Evolutionary conservation across 495 filamentous ascomycete species (phyloP), one percentile per base, ranked within the genome.

Genomic region (Daldinia decipiens): DNA sequence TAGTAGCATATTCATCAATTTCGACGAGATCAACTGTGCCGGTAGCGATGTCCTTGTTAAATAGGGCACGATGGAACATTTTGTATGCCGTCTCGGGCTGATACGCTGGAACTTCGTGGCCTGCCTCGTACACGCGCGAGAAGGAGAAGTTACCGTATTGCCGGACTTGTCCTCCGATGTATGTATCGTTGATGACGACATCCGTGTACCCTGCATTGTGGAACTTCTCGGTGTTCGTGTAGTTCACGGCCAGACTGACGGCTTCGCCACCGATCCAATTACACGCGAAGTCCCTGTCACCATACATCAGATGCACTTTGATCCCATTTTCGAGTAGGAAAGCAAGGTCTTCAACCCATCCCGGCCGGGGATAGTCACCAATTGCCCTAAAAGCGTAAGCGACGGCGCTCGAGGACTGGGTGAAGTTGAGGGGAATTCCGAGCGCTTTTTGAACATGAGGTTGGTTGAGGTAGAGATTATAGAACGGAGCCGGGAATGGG

Each of bases 71-170:
- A 60, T 85, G 79, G 70, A 92, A 91, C 59, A 92, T 77, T 53
- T 84, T 80, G 40, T 90, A 83, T 5, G 88, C 79, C 24, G 86
- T 82, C 64, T 91, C 81, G 4, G 90, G 90, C 73, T 91, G 90
- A 67, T 92, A 92, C 39, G 90, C 87, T 1, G 91, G 90, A 9
- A 92, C 87, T 57, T 88, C 85, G 72, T 94, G 91, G 0, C 91
- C 91, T 11, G 89, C 87, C 69, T 92, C 82, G 74, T 89, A 93
- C 9, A 93, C 82, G 1, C 90, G 84, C 29, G 86, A 83, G 76
- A 93, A 94, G 32, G 88, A 88, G 65, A 92, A 89, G 74, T 89
- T 87, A 21, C 87, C 90, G 60, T 85, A 85, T 69, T 93, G 89
- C 9, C 89, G 85, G 26, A 91, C 88, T 51, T 88, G 86, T 4